A percentile compares a stretch with the other conserved stretches of the same genome.
These are phyloP conservation scores for Cetraspora pellucida DNA, from an alignment of 192 early-diverging fungal species.

Conservation along the genomic window DNA sequence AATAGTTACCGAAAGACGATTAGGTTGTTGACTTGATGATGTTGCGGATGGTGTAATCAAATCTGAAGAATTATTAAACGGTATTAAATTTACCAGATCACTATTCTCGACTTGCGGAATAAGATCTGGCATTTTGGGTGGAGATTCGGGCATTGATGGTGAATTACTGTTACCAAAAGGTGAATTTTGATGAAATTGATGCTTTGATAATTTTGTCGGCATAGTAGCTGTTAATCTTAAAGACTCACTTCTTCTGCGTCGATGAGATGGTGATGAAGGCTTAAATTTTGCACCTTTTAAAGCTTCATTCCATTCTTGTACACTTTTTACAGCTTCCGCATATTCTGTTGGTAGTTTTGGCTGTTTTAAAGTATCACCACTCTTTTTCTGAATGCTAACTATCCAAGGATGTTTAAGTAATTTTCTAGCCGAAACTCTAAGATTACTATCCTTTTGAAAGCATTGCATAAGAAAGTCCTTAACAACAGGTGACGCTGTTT, in stretches of 20 bases:
- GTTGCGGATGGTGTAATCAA: not conserved
- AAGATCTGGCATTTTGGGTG: not conserved
- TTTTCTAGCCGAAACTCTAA: slow-evolving; percentile 65
- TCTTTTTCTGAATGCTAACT: slow-evolving; percentile 42
- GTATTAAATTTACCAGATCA: not conserved
- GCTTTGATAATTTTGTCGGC: not conserved
- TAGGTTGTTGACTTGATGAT: not conserved
- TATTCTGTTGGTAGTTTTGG: slow-evolving; percentile 40
- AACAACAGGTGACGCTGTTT: slow-evolving; percentile 61
- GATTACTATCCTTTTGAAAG: slow-evolving; percentile 75
- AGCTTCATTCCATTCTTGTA: slow-evolving; percentile 48
- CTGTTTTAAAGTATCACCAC: slow-evolving; percentile 36
- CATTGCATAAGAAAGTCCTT: slow-evolving; percentile 78
- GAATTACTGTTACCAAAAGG: slow-evolving; percentile 7
- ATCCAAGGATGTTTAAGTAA: slow-evolving; percentile 76
- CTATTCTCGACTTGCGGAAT: not conserved
- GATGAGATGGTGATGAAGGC: not conserved
- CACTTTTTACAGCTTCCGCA: slow-evolving; percentile 43
- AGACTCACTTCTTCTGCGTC: slow-evolving; percentile 1
- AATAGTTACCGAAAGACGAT: slow-evolving; percentile 10
- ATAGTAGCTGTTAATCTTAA: slow-evolving; percentile 1
- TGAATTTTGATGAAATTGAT: slow-evolving; percentile 11
- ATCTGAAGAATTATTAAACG: not conserved
- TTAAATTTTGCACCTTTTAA: slow-evolving; percentile 29
- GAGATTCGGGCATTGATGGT: slow-evolving; percentile 23